These are phyloP conservation scores for Claviceps sp. DNA, from an alignment of 2,329 filamentous ascomycete genomes.

Conservation along the genomic window DNA sequence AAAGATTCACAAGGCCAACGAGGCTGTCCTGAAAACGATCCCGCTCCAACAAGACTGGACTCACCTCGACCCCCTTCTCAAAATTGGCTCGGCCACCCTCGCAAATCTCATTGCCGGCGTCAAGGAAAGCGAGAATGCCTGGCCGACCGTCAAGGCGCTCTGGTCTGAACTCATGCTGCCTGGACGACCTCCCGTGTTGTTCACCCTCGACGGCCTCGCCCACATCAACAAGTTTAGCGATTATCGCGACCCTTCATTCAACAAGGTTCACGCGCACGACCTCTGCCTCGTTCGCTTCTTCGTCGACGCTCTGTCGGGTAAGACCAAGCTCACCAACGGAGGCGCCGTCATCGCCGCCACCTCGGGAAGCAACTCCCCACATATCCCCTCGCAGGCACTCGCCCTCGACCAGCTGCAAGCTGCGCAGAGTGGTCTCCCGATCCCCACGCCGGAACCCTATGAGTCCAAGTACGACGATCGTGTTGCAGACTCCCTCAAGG, in stretches of 20 bases:
- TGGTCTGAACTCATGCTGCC: slow-evolving; percentile 61
- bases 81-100: slow-evolving; percentile 47
- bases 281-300: slow-evolving; percentile 65
- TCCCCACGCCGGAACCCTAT: slow-evolving; percentile 37
- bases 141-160: slow-evolving; percentile 66
- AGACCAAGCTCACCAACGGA: slow-evolving; percentile 49
- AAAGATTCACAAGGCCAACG: slow-evolving; percentile 61
- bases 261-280: slow-evolving; percentile 75
- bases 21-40: slow-evolving; percentile 42
- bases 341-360: slow-evolving; percentile 67
- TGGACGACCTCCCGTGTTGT: slow-evolving; percentile 46
- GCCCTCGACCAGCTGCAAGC: slow-evolving; percentile 46
- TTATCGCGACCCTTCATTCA: slow-evolving; percentile 59
- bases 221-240: slow-evolving; percentile 68
- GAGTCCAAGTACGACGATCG: slow-evolving; percentile 42
- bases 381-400: slow-evolving; percentile 53
- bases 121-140: slow-evolving; percentile 63
- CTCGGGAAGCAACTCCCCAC: slow-evolving; percentile 55
- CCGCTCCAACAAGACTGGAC: slow-evolving; percentile 31
- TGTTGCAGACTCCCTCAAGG: slow-evolving; percentile 37
- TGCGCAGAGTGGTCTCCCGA: slow-evolving; percentile 19
- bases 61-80: slow-evolving; percentile 24
- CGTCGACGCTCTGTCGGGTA: slow-evolving; percentile 54
- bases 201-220: slow-evolving; percentile 65
- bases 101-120: slow-evolving; percentile 56